A percentile compares a stretch with the other conserved stretches of the same genome.
These are phyloP conservation scores for Trichoderma gamsii DNA, from an alignment of 495 filamentous ascomycete species.

Conservation along the genomic window DNA sequence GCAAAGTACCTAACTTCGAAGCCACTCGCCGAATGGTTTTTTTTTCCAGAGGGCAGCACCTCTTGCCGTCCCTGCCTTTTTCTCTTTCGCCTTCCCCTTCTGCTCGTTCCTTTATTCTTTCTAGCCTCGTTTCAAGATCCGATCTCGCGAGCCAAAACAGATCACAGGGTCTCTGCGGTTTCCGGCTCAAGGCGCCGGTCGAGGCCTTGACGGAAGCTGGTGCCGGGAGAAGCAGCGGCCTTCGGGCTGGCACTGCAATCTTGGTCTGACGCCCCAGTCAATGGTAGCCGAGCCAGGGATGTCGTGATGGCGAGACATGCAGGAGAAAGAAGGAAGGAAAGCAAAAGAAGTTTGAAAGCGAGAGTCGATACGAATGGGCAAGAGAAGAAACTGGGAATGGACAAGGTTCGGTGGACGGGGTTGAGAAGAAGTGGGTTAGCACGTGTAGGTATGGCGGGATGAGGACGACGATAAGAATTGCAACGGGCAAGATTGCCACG, in stretches of 20 bases:
- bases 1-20: not conserved
- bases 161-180: not conserved
- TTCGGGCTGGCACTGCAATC: conserved; percentile 11
- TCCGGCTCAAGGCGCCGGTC: conserved; percentile 4
- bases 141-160: not conserved
- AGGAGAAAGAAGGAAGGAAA: not conserved
- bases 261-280: conserved; percentile 3
- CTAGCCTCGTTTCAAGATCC: conserved; percentile 3
- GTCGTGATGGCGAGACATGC: conserved; percentile 12
- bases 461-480: conserved; percentile 2
- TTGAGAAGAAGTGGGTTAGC: conserved; percentile 4
- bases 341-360: not conserved
- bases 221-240: conserved; percentile 12
- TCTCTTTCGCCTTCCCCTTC: not conserved
- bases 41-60: not conserved
- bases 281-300: conserved; percentile 9
- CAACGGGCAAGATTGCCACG: not conserved
- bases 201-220: not conserved
- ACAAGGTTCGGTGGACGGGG: not conserved
- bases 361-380: not conserved
- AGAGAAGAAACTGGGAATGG: not conserved
- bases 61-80: not conserved
- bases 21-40: not conserved
- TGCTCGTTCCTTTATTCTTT: not conserved
- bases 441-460: not conserved